A percentile compares a stretch with the other conserved stretches of the same genome.
phyloP scores from a whole-genome alignment of 1,284 basidiomycete genomes.

The Apiotrichum akiyoshidainum region DNA sequence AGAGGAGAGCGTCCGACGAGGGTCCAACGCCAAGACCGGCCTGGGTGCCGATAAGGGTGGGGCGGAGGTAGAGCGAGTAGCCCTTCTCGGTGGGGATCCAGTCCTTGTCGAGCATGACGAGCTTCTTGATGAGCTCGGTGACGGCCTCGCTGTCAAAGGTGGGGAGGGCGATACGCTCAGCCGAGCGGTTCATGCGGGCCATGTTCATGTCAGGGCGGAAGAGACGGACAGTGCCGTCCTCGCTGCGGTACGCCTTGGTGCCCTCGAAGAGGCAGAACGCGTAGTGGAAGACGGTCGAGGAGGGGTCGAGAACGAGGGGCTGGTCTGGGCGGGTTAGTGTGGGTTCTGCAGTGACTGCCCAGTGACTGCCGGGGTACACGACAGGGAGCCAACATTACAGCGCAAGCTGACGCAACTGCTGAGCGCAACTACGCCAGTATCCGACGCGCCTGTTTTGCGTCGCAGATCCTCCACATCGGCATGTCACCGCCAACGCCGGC shows the following conservation, averaged over 20 bases:
- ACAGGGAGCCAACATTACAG: too few relatives aligned
- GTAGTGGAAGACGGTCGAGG: constrained; percentile 88
- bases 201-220: constrained; percentile 99
- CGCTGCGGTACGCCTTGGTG: constrained; percentile 88
- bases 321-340: constrained; percentile 56
- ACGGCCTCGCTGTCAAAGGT: constrained; percentile 78
- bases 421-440: too few relatives aligned
- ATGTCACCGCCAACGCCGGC: too few relatives aligned
- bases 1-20: constrained; percentile 82
- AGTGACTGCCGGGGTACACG: too few relatives aligned
- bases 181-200: constrained; percentile 59
- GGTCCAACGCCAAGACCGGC: constrained; percentile 83
- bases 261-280: constrained; percentile 81
- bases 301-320: constrained; percentile 72
- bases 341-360: neutral
- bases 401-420: too few relatives aligned
- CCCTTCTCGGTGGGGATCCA: constrained; percentile 91
- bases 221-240: constrained; percentile 72
- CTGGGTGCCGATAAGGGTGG: constrained; percentile 79
- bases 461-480: too few relatives aligned
- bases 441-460: too few relatives aligned
- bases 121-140: constrained; percentile 80
- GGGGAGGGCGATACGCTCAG: constrained; percentile 51
- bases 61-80: constrained; percentile 86
- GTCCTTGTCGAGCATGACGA: constrained; percentile 78